A percentile compares a stretch with the other conserved stretches of the same genome.
These are phyloP conservation scores for Reticulascus tulasneorum DNA, from an alignment of 2,329 filamentous ascomycete genomes.

Conservation along the genomic window DNA sequence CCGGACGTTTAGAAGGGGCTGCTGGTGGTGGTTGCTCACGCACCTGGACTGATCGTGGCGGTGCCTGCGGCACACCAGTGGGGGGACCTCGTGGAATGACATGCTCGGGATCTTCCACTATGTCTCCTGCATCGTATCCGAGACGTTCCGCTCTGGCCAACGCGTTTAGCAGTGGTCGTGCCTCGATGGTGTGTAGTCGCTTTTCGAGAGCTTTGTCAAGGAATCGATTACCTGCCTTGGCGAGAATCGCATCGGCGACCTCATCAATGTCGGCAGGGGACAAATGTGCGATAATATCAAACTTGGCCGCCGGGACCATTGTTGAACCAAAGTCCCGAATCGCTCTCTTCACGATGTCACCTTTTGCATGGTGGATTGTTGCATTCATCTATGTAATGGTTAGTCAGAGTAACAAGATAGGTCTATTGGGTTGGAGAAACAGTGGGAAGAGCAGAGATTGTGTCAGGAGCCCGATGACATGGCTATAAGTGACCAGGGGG, in stretches of 20 bases:
- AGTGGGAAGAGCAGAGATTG: too few relatives aligned
- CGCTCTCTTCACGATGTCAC: constrained; percentile 30
- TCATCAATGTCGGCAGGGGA: constrained; percentile 39
- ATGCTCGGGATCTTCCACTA: constrained; percentile 43
- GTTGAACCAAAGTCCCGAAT: constrained; percentile 43
- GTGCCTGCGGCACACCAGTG: not conserved
- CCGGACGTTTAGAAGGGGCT: constrained; percentile 2
- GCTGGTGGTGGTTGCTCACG: not conserved
- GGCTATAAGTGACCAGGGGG: too few relatives aligned
- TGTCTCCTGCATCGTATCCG: constrained; percentile 49
- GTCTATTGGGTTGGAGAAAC: not conserved
- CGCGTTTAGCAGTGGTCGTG: constrained; percentile 51
- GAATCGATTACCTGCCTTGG: constrained; percentile 43
- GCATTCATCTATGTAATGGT: constrained; percentile 34
- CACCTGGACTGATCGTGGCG: constrained; percentile 3
- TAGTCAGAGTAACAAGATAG: constrained; percentile 13
- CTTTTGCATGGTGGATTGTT: constrained; percentile 39
- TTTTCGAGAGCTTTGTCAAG: constrained; percentile 49
- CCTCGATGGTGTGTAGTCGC: constrained; percentile 50
- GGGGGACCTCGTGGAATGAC: constrained; percentile 34
- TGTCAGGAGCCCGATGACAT: too few relatives aligned
- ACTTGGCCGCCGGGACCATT: constrained; percentile 35
- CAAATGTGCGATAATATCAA: constrained; percentile 38
- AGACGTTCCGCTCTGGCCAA: constrained; percentile 53
- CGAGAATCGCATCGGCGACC: constrained; percentile 36